phyloP scores from a whole-genome alignment of 306 rosid species.

The Rubus parviflorus region DNA sequence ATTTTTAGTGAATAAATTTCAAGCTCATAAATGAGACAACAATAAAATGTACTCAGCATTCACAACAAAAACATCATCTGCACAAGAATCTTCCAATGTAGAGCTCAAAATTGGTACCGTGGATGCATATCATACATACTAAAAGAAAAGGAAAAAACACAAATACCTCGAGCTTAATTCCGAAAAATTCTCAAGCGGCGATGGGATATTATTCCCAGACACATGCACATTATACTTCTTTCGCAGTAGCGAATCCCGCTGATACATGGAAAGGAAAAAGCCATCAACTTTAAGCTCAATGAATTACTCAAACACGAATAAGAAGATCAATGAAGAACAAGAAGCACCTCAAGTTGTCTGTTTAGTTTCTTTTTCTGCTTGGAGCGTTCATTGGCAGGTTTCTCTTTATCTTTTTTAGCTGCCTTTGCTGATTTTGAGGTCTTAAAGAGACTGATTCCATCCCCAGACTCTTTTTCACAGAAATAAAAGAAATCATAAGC shows the following conservation, averaged over 20 bases:
- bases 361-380: conserved; percentile 61
- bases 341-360: conserved; percentile 75
- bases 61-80: not conserved
- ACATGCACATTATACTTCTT: conserved; percentile 80
- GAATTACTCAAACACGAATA: not conserved
- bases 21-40: not conserved
- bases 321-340: conserved; percentile 1
- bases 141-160: not conserved
- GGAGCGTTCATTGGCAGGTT: conserved; percentile 28
- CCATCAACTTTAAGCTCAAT: conserved; percentile 18
- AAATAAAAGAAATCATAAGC: conserved; percentile 16
- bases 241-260: conserved; percentile 72
- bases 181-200: conserved; percentile 74
- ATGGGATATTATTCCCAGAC: conserved; percentile 73
- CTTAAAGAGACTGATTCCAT: conserved; percentile 75
- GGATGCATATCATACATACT: not conserved
- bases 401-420: conserved; percentile 33
- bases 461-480: conserved; percentile 47
- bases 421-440: conserved; percentile 40
- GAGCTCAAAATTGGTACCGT: not conserved
- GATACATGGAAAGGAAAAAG: conserved; percentile 2
- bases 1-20: not conserved
- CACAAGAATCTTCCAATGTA: not conserved
- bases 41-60: conserved; percentile 3
- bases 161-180: conserved; percentile 76